phyloP scores from a whole-genome alignment of 169 alveolate species.

The Plasmodium gaboni region DNA sequence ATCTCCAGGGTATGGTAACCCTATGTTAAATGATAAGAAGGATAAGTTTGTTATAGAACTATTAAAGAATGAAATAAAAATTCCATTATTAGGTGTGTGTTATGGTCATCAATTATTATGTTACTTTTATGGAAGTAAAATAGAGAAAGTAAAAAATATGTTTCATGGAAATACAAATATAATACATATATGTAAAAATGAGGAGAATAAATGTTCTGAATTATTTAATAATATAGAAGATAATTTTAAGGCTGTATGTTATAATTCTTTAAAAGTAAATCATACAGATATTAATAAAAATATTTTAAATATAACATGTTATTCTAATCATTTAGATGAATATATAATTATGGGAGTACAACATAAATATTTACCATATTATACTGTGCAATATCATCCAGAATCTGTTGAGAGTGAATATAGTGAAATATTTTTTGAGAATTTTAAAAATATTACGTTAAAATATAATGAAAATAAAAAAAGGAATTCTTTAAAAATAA shows the following conservation, averaged over 20 bases:
- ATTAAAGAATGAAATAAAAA: constrained; percentile 14
- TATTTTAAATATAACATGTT: constrained; percentile 28
- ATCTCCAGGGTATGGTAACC: constrained; percentile 64
- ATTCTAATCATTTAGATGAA: constrained; percentile 33
- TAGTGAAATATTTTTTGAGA: constrained; percentile 49
- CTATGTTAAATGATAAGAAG: constrained; percentile 5
- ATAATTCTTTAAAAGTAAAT: constrained; percentile 50
- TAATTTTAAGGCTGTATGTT: constrained; percentile 32
- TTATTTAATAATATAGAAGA: constrained; percentile 40
- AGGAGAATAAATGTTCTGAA: neutral
- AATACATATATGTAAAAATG: constrained; percentile 32
- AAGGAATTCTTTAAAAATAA: neutral
- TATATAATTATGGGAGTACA: constrained; percentile 79
- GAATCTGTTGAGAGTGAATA: constrained; percentile 79
- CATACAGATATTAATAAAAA: neutral
- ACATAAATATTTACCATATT: constrained; percentile 75
- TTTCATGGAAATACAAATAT: constrained; percentile 54
- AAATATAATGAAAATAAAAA: neutral
- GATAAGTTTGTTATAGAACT: constrained; percentile 9
- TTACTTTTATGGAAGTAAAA: constrained; percentile 45
- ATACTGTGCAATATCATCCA: constrained; percentile 83
- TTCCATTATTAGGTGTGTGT: constrained; percentile 51
- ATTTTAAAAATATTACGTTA: constrained; percentile 44
- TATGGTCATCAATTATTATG: constrained; percentile 64
- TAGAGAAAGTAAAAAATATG: constrained; percentile 45